Percentiles rank a stretch among this genome's conserved stretches.
Evolutionary conservation across 495 filamentous ascomycete species (phyloP).

Genomic region (Podospora conica): DNA sequence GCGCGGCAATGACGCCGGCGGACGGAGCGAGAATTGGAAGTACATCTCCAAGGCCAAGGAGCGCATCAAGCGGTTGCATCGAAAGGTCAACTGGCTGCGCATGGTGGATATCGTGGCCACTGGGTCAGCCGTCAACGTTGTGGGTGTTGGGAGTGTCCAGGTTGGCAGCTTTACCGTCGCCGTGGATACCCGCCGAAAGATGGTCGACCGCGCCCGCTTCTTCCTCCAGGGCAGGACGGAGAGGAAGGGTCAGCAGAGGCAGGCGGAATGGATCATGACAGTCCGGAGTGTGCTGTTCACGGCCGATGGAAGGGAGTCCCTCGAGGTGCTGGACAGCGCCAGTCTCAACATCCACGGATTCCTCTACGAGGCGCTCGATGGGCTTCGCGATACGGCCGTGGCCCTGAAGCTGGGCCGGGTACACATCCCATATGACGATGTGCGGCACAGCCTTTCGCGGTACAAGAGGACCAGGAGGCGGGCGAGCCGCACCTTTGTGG

Average conservation of each 20-base stretch:
- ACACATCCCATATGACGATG: conserved; percentile 85
- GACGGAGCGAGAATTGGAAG: conserved; percentile 72
- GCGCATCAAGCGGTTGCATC: conserved; percentile 75
- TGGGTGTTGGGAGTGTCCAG: conserved; percentile 76
- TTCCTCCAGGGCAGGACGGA: conserved; percentile 74
- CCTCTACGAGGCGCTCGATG: conserved; percentile 80
- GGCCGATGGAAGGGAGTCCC: conserved; percentile 72
- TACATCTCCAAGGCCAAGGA: conserved; percentile 71
- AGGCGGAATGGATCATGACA: conserved; percentile 91
- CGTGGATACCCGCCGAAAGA: conserved; percentile 84
- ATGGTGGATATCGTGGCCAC: conserved; percentile 86
- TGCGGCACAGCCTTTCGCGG: conserved; percentile 52
- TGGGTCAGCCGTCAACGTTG: conserved; percentile 65
- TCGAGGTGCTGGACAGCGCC: conserved; percentile 85
- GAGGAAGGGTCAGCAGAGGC: conserved; percentile 62
- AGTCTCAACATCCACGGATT: conserved; percentile 87
- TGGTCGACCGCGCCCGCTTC: conserved; percentile 82
- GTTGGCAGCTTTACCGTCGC: conserved; percentile 77
- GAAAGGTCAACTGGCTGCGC: conserved; percentile 79
- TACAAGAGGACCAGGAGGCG: conserved; percentile 36
- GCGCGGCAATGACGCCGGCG: conserved; percentile 20
- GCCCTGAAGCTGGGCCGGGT: conserved; percentile 84
- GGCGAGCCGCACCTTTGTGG: conserved; percentile 17
- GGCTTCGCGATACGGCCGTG: conserved; percentile 83
- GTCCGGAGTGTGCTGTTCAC: conserved; percentile 82